A percentile compares a stretch with the other conserved stretches of the same genome.
Evolutionary conservation across 2,329 filamentous ascomycete genomes (phyloP).

Genomic region (Esteya vermicola): DNA sequence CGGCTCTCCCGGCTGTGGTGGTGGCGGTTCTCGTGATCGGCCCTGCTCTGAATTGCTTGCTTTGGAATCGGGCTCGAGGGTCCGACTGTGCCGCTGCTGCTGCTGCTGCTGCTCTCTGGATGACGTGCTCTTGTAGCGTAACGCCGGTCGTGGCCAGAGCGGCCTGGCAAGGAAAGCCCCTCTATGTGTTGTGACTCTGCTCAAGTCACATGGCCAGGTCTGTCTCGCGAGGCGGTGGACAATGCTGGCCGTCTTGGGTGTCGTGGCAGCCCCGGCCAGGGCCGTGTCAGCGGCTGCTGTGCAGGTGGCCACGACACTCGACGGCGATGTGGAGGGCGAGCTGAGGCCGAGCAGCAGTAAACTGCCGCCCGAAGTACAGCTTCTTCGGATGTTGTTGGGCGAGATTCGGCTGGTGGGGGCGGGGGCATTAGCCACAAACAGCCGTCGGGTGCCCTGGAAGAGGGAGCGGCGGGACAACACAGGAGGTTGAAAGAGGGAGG

Average conservation of each 20-base stretch:
- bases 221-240: slow-evolving; percentile 21
- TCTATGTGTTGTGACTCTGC: slow-evolving; percentile 9
- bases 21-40: slow-evolving; percentile 7
- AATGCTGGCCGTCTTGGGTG: slow-evolving; percentile 15
- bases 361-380: slow-evolving; percentile 40
- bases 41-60: slow-evolving; percentile 2
- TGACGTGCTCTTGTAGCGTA: too few relatives aligned
- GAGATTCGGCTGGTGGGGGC: slow-evolving; percentile 10
- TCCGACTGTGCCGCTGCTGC: too few relatives aligned
- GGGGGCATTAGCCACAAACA: background rate
- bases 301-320: slow-evolving; percentile 24
- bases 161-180: background rate
- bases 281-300: slow-evolving; percentile 23
- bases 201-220: slow-evolving; percentile 17
- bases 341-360: slow-evolving; percentile 34
- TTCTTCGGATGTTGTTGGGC: slow-evolving; percentile 28
- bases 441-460: slow-evolving; percentile 7
- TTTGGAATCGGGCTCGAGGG: too few relatives aligned
- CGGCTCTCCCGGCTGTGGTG: slow-evolving; percentile 9
- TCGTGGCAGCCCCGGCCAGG: slow-evolving; percentile 11
- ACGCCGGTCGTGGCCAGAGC: background rate
- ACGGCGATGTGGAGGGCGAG: slow-evolving; percentile 23
- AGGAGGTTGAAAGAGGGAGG: too few relatives aligned
- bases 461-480: background rate
- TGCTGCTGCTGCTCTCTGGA: too few relatives aligned